phyloP scores from a whole-genome alignment of 371 early-diverging fungal genomes.

The Syncephalis plumigaleata region DNA sequence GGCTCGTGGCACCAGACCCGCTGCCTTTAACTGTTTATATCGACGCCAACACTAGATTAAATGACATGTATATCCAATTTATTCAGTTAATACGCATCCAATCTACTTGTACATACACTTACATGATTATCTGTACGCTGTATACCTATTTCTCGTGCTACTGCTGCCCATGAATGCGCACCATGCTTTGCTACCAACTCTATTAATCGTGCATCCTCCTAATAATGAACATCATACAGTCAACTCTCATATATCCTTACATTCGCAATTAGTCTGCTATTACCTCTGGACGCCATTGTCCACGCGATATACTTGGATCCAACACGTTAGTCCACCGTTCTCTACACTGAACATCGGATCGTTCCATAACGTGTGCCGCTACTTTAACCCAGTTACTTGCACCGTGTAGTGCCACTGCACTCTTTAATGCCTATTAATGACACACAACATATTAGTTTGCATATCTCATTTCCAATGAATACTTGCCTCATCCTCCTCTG shows the following conservation, averaged over 20 bases:
- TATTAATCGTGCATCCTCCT: slow-evolving; percentile 21
- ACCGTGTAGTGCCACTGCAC: slow-evolving; percentile 47
- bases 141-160: slow-evolving; percentile 21
- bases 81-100: no score
- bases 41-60: slow-evolving; percentile 21
- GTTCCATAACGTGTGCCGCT: slow-evolving; percentile 42
- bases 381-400: slow-evolving; percentile 58
- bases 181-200: slow-evolving; percentile 22
- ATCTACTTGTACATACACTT: no score
- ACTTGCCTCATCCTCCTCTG: slow-evolving; percentile 43
- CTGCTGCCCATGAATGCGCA: slow-evolving; percentile 27
- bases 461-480: slow-evolving; percentile 1
- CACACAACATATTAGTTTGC: slow-evolving; percentile 1
- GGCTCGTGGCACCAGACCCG: no score
- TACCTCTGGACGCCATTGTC: slow-evolving; percentile 34
- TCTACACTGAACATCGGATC: slow-evolving; percentile 79
- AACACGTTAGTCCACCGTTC: slow-evolving; percentile 66
- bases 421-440: slow-evolving; percentile 22
- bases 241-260: not conserved
- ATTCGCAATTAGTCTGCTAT: not conserved
- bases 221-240: not conserved
- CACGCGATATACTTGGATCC: slow-evolving; percentile 34
- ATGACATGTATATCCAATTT: no score
- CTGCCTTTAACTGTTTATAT: slow-evolving; percentile 10
- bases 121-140: slow-evolving; percentile 37